A percentile compares a stretch with the other conserved stretches of the same genome.
These are phyloP conservation scores for Plantago elongata DNA, from an alignment of 257 asterid genomes.

Conservation along the genomic window DNA sequence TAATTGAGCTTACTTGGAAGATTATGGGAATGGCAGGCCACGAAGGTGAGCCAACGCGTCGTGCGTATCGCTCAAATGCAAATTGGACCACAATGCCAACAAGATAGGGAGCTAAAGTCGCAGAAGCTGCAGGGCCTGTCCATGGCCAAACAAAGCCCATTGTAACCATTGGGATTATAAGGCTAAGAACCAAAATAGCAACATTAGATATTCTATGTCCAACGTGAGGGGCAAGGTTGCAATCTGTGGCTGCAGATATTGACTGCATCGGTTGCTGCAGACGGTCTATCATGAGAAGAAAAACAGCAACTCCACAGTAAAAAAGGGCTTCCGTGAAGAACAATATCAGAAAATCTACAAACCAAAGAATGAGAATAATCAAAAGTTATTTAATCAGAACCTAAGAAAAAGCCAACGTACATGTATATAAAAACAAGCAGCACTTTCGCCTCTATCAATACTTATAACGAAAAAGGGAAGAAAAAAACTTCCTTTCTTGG, in stretches of 20 bases:
- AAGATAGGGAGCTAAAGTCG: conserved; percentile 92
- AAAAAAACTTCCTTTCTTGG: too few relatives aligned
- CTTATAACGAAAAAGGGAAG: not conserved
- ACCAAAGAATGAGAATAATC: conserved; percentile 12
- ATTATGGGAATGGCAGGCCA: conserved; percentile 79
- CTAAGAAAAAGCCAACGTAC: conserved; percentile 3
- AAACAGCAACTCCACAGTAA: conserved; percentile 82
- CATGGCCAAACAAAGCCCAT: conserved; percentile 99
- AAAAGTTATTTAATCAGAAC: too few relatives aligned
- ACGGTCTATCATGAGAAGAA: conserved; percentile 65
- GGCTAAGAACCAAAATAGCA: conserved; percentile 71
- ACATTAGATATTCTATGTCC: conserved; percentile 73
- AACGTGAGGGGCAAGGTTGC: conserved; percentile 33
- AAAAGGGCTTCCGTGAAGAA: conserved; percentile 96
- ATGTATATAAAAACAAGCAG: not conserved
- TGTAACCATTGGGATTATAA: conserved; percentile 78
- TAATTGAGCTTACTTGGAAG: conserved; percentile 60
- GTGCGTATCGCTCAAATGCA: conserved; percentile 86
- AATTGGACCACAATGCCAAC: conserved; percentile 87
- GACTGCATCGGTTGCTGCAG: conserved; percentile 48
- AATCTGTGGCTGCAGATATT: conserved; percentile 31
- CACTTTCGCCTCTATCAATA: not conserved
- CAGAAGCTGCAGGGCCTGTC: conserved; percentile 99
- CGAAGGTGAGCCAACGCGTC: conserved; percentile 62
- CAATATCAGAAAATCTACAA: conserved; percentile 86